Evolutionary conservation across 1,139 yeast species (phyloP).

Genomic region (Suhomyces anneliseae): DNA sequence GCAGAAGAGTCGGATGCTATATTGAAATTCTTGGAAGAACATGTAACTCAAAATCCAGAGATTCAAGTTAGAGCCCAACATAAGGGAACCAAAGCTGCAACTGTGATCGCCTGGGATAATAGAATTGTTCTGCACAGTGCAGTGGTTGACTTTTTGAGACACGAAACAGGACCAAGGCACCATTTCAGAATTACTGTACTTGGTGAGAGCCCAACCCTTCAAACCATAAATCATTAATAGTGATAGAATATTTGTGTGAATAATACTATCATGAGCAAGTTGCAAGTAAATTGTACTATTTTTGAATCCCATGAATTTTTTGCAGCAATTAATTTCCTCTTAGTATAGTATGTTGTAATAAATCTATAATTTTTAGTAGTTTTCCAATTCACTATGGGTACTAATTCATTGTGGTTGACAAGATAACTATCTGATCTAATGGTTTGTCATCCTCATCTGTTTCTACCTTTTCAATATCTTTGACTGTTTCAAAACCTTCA

Average conservation of each 20-base stretch:
- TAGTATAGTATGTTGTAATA: background rate
- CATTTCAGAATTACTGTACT: conserved; percentile 27
- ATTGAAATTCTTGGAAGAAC: conserved; percentile 24
- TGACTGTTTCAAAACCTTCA: conserved; percentile 29
- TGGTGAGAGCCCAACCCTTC: conserved; percentile 26
- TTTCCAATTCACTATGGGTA: no score
- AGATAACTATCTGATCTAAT: conserved; percentile 20
- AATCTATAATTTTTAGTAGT: no score
- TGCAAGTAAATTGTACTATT: background rate
- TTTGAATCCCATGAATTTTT: no score
- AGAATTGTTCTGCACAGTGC: conserved; percentile 25
- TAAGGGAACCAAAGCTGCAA: conserved; percentile 21
- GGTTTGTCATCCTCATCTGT: conserved; percentile 26
- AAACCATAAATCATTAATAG: background rate
- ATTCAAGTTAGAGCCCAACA: conserved; percentile 28
- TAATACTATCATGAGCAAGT: background rate
- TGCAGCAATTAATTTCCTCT: background rate
- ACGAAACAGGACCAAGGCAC: conserved; percentile 23
- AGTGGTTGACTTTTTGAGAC: conserved; percentile 23
- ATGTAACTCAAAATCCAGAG: conserved; percentile 24
- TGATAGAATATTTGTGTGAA: no score
- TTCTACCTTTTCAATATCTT: conserved; percentile 24
- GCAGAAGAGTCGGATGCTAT: conserved; percentile 24
- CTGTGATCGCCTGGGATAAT: conserved; percentile 31
- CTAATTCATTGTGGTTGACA: conserved; percentile 18